Base-by-base conservation (phyloP, 2,329 filamentous ascomycete genomes). In the Paraphoma sp. region DNA sequence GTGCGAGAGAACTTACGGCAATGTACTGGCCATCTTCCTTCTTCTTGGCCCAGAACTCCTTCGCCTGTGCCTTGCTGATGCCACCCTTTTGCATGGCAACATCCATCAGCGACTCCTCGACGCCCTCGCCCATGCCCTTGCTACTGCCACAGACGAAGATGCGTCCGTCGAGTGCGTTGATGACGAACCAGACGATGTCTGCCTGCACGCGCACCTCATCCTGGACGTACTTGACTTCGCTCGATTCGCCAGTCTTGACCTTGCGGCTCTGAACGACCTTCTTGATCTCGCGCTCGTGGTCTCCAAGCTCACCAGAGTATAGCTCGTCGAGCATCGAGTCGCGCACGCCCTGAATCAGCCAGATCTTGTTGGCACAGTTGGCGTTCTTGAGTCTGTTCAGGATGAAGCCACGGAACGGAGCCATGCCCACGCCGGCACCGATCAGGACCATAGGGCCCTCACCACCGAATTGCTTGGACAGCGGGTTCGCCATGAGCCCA, bases 401-500 rank as follows among this genome's bases (percentile, higher is more conserved):
- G 44, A 99, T 96, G 76, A 99, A 99, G 55, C 95, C 95, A 47
- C 95, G 89, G 88, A 99, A 99, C 0, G 95, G 95, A 10, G 95
- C 95, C 77, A 99, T 94, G 62, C 95, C 95, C 18, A 99, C 95
- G 53, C 95, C 95, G 4, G 95, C 95, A 31, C 95, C 95, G 67
- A 99, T 97, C 46, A 99, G 86, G 38, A 99, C 88, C 95, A 99
- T 99, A 0, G 95, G 95, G 0, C 95, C 95, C 74, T 99, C 94
- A 2, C 91, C 89, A 50, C 92, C 89, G 73, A 98, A 99, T 72
- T 97, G 88, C 72, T 89, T 90, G 10, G 93, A 95, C 1, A 99
- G 85, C 0, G 95, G 95, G 76, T 99, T 99, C 59, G 93, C 89
- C 95, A 99, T 99, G 43, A 99, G 83, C 0, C 95, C 95, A 71